Conservation (phyloP, 1,284 basidiomycete species). For the Ceratobasidium sp. region DNA sequence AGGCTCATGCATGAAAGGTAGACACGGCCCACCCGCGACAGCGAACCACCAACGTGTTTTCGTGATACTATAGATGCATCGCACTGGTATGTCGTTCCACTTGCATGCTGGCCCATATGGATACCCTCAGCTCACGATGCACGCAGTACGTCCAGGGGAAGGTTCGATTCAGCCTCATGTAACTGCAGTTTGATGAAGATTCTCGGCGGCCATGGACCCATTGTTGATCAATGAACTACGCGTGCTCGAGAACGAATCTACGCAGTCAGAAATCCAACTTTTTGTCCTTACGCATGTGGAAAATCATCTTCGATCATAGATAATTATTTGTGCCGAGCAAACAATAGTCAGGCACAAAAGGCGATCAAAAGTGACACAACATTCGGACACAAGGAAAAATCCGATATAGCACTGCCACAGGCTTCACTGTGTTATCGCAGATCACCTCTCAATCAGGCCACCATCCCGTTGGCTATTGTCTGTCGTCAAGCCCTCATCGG, state of each 20-base stretch:
- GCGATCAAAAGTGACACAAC: no score
- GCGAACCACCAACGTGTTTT: no score
- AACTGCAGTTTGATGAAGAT: no score
- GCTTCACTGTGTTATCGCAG: background rate
- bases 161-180: no score
- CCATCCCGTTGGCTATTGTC: constrained; percentile 31
- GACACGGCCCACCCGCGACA: no score
- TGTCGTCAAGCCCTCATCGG: constrained; percentile 24
- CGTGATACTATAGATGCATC: no score
- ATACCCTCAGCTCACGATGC: no score
- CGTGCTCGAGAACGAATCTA: background rate
- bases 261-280: background rate
- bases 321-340: background rate
- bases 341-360: background rate
- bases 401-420: constrained; percentile 1
- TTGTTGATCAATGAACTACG: background rate
- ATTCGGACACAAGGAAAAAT: background rate
- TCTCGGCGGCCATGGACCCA: no score
- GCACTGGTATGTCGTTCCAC: no score
- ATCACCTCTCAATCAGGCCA: constrained; percentile 5
- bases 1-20: no score
- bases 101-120: no score
- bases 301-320: background rate
- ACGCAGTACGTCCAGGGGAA: no score
- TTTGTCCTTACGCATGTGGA: background rate